These are phyloP conservation scores for Boletus patriciae DNA, from an alignment of 768 basidiomycete species.

Conservation along the genomic window DNA sequence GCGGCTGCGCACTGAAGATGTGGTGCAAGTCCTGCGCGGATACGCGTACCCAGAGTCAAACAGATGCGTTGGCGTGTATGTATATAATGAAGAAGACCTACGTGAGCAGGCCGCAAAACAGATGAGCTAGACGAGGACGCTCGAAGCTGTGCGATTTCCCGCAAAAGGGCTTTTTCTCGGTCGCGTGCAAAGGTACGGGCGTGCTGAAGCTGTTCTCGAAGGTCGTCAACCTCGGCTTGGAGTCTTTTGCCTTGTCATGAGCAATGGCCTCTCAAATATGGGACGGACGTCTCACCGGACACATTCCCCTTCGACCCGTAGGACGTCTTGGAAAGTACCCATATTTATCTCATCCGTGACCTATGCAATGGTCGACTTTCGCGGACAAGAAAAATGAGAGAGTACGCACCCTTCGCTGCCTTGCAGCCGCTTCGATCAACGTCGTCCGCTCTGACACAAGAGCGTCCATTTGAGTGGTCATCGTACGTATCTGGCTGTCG, in stretches of 20 bases:
- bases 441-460: conserved; percentile 39
- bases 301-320: conserved; percentile 38
- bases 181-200: conserved; percentile 21
- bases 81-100: background rate
- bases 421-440: conserved; percentile 25
- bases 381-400: background rate
- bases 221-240: conserved; percentile 26
- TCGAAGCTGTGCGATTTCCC: conserved; percentile 29
- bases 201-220: conserved; percentile 33
- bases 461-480: conserved; percentile 37
- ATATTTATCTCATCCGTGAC: conserved; percentile 15
- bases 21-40: conserved; percentile 6
- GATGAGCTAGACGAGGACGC: conserved; percentile 1
- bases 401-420: conserved; percentile 25
- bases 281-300: conserved; percentile 27
- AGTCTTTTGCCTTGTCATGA: conserved; percentile 26
- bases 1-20: conserved; percentile 17
- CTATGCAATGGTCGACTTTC: conserved; percentile 1
- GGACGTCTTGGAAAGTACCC: conserved; percentile 24
- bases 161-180: conserved; percentile 37
- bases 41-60: background rate
- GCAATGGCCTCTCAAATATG: background rate
- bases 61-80: background rate
- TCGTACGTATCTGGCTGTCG: conserved; percentile 37
- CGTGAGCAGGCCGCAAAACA: background rate